Percentiles rank a stretch among this genome's conserved stretches.
Conservation (phyloP, 2,329 filamentous ascomycete genomes). For the Anthostomella pinea region DNA sequence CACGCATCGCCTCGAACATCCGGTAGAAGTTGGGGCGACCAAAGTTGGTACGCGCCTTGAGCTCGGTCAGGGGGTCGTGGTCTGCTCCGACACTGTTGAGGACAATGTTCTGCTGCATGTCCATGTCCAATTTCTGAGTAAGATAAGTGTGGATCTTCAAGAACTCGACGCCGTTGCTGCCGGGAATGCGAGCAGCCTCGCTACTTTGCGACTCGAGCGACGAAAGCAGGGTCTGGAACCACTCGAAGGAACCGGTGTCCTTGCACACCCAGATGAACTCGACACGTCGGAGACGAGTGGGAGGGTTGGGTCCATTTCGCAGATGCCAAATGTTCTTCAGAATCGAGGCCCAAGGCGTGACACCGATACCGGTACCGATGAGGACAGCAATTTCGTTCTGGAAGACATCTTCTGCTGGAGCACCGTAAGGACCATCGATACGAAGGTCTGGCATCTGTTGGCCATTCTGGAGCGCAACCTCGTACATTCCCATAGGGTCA, state of each 20-base stretch:
- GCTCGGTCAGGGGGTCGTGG: slow-evolving; percentile 86
- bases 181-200: slow-evolving; percentile 63
- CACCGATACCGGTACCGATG: slow-evolving; percentile 82
- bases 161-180: slow-evolving; percentile 74
- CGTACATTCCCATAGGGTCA: slow-evolving; percentile 95
- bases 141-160: slow-evolving; percentile 97
- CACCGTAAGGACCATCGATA: slow-evolving; percentile 94
- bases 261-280: slow-evolving; percentile 99
- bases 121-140: slow-evolving; percentile 86
- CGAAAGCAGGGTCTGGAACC: slow-evolving; percentile 93
- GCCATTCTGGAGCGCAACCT: slow-evolving; percentile 89
- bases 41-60: slow-evolving; percentile 88
- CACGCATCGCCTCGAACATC: slow-evolving; percentile 79
- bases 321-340: slow-evolving; percentile 98
- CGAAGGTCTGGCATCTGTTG: slow-evolving; percentile 87
- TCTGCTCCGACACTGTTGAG: slow-evolving; percentile 89
- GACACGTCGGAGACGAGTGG: slow-evolving; percentile 83
- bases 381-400: slow-evolving; percentile 85
- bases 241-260: slow-evolving; percentile 93
- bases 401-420: slow-evolving; percentile 96
- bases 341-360: slow-evolving; percentile 83
- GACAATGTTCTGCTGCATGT: slow-evolving; percentile 94
- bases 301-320: slow-evolving; percentile 84
- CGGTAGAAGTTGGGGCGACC: slow-evolving; percentile 85
- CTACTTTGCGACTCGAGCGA: slow-evolving; percentile 85